phyloP scores from a whole-genome alignment of 2,329 filamentous ascomycete species.

The Drechslerella stenobrocha region DNA sequence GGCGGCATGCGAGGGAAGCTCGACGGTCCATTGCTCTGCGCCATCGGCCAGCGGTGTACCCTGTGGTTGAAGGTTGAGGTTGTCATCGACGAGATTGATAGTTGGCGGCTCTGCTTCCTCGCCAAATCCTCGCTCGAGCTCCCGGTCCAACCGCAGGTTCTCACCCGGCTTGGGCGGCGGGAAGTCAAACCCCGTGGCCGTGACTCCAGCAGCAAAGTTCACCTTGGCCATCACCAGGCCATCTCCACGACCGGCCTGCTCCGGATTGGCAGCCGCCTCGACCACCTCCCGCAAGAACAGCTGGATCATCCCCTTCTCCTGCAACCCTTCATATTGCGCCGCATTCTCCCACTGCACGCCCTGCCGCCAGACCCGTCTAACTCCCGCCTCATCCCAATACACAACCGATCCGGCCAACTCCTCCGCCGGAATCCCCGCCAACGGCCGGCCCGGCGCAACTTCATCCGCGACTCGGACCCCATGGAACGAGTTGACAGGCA shows the following conservation, averaged over 20 bases:
- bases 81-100: no score
- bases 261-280: slow-evolving; percentile 12
- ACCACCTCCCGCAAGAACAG: slow-evolving; percentile 22
- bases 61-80: not conserved
- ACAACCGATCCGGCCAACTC: slow-evolving; percentile 19
- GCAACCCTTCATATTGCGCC: slow-evolving; percentile 13
- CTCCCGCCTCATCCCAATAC: slow-evolving; percentile 7
- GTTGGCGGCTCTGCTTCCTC: no score
- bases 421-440: slow-evolving; percentile 2
- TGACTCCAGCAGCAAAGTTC: slow-evolving; percentile 2
- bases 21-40: not conserved
- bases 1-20: not conserved
- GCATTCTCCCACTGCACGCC: slow-evolving; percentile 17
- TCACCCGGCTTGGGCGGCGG: not conserved
- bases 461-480: slow-evolving; percentile 7
- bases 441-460: not conserved
- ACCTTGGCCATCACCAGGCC: slow-evolving; percentile 4
- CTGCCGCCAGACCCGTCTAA: not conserved
- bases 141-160: not conserved
- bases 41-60: not conserved
- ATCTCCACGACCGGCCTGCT: not conserved
- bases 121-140: not conserved
- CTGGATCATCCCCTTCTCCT: not conserved
- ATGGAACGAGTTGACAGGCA: not conserved
- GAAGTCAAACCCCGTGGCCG: not conserved